Base-by-base conservation (phyloP, 768 basidiomycete species). In the Gloeophyllum trabeum region DNA sequence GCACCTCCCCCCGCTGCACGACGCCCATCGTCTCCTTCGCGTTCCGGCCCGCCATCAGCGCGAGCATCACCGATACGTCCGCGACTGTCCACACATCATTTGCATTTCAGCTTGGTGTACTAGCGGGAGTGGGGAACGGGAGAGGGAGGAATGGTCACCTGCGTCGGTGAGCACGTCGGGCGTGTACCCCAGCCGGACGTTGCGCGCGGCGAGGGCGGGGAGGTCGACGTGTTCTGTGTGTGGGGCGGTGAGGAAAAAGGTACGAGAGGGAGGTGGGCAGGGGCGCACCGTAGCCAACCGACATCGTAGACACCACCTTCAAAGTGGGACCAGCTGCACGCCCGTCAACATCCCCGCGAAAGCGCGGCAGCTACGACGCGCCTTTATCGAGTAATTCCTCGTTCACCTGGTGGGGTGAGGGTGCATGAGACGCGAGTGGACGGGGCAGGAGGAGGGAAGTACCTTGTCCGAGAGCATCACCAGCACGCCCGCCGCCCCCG, bases 111-210 rank as follows among this genome's bases (percentile, higher is more conserved):
- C 14, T 24, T 34, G 24, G 22, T 20, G 40, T 23, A 37, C 35
- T 16, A 4, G 10, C 26, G 35, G 14, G 13, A 18, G 7, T 28
- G 22, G 10, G 10, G 18, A 14, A 44, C 5, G 40, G 12, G 39
- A 20, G 30, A 22, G 26, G 21, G 30, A 13, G 42, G 16, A 24
- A 16, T 20, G 22, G 14, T 24, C 39, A 79, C 90, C 90, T 49
- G 94, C 90, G 53, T 91, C 89, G 4, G 85, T 93, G 13, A 99
- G 71, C 4, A 97, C 84, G 43, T 93, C 90, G 0, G 94, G 96
- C 0, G 93, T 98, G 59, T 90, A 89, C 5, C 96, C 96, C 4
- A 97, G 58, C 36, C 70, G 72, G 44, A 98, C 70, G 1, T 70
- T 67, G 13, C 79, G 72, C 49, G 70, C 63, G 7, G 76, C 69